Base-by-base conservation (phyloP, 2,329 filamentous ascomycete species). In the Claviceps spartinae region DNA sequence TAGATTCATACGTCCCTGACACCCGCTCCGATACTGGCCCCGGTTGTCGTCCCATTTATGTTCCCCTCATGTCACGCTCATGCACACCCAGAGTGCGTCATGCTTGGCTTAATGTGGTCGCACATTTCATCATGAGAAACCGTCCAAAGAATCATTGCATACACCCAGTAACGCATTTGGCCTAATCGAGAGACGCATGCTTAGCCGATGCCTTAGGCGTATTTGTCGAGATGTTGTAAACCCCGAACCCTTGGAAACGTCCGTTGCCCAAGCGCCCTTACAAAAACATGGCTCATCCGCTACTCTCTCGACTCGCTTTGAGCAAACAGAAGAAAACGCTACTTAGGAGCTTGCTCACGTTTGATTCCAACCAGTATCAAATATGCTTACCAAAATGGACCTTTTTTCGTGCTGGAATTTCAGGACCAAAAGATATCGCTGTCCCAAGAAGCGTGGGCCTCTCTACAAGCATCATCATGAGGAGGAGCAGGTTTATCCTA, bases 401-500 rank as follows among this genome's bases (percentile, higher is more conserved):
- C n/a, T 45, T 4, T 16, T 41, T 4, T 50, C 50, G 41, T 52
- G 53, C 38, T 52, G 50, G 24, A 26, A 24, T 16, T 34, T 20
- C 36, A 41, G 48, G 24, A 20, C 14, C 18, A 48, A 52, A 26
- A 16, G 48, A n/a, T n/a, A 18, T 14, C n/a, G 11, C 2, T n/a
- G 20, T 18, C n/a, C 37, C 8, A 48, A 40, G 13, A 48, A 40
- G 30, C 11, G 22, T 14, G 18, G 6, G 6, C 24, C 22, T 18
- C 37, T 40, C 8, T 22, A 4, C 5, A 36, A 47, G 26, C 6
- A n/a, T n/a, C n/a, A n/a, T n/a, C n/a, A 47, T 18, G 37, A 47
- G 9, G 26, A 48, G 22, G 47, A 48, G n/a, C 42, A 48, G 36
- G 48, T 54, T 14, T 54, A 50, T 36, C 50, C 53, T 7, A 20